Evolutionary conservation across 2,329 filamentous ascomycete species (phyloP), one percentile per base, ranked within the genome.

Genomic region (Nemania sp.): DNA sequence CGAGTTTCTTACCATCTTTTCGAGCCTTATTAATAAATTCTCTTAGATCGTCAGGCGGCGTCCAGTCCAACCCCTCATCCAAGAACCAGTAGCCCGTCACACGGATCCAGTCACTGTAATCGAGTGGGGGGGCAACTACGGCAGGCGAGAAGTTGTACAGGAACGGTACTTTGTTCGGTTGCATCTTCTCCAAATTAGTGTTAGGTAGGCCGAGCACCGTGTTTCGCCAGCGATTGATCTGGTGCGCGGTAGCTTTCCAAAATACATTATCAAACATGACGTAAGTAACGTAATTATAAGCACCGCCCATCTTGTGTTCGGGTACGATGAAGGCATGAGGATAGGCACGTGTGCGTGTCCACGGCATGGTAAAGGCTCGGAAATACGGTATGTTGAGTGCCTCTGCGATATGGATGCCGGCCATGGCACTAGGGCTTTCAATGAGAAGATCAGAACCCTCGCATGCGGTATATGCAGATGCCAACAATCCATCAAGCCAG

Each of bases 61-160:
- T 85, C 85, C 90, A 98, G 27, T 66, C 85, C 52, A 72, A 74
- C 3, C 84, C 86, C 79, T 98, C 95, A 73, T 97, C 92, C 56
- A 99, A 82, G 80, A 99, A 98, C 96, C 96, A 99, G 81, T 99
- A 98, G 0, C 96, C 96, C 0, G 96, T 98, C 7, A 98, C 93
- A 51, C 93, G 89, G 78, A 99, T 96, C 96, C 96, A 99, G 79
- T 98, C 96, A 49, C 93, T 95, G 81, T 94, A 99, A 81, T 99
- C 96, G 1, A 98, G 85, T 18, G 96, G 96, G 29, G 94, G 95
- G 1, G 93, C 89, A n/a, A 99, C 96, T 13, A 99, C 96, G 11
- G 89, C 92, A 0, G 94, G 93, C 64, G 93, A 97, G 79, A 98
- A 98, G 81, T 98, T 98, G 84, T 99, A 99, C 53, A 99, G 81